Percentiles rank a stretch among this genome's conserved stretches.
Conservation (phyloP, 2,329 filamentous ascomycete genomes). For the Elsinoe ampelina region DNA sequence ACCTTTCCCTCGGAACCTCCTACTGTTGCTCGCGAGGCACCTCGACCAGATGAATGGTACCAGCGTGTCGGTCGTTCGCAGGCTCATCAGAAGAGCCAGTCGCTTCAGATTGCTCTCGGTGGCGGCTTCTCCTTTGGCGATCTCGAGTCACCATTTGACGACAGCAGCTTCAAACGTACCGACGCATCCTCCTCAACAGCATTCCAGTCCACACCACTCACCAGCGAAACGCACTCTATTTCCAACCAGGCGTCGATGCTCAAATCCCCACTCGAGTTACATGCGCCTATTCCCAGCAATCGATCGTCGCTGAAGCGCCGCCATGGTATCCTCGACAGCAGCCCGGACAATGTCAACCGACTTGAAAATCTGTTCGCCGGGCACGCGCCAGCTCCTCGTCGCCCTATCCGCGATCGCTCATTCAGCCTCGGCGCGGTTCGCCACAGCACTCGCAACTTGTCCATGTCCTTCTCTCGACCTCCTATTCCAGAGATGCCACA, state of each 20-base stretch:
- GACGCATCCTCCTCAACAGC: conserved; percentile 10
- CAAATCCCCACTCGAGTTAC: conserved; percentile 47
- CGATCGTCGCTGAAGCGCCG: conserved; percentile 49
- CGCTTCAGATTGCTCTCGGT: conserved; percentile 39
- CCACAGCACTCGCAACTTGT: conserved; percentile 41
- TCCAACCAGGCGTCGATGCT: conserved; percentile 24
- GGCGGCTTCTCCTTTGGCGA: conserved; percentile 12
- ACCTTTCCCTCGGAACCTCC: conserved; percentile 34
- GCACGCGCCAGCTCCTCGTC: conserved; percentile 42
- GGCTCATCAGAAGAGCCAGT: conserved; percentile 44
- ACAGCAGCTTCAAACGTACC: conserved; percentile 13
- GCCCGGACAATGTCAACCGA: conserved; percentile 33
- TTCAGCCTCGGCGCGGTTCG: conserved; percentile 51
- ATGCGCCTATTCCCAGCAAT: conserved; percentile 42
- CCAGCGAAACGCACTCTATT: conserved; percentile 10
- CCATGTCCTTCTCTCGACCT: conserved; percentile 46
- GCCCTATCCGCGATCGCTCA: conserved; percentile 51
- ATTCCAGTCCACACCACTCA: not conserved
- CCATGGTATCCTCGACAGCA: conserved; percentile 44
- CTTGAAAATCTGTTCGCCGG: conserved; percentile 39
- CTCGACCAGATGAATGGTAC: conserved; percentile 32
- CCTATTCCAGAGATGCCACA: conserved; percentile 12
- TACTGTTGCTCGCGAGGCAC: conserved; percentile 19
- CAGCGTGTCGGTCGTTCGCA: conserved; percentile 35
- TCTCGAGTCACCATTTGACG: conserved; percentile 38